Evolutionary conservation across 768 basidiomycete species (phyloP).

Genomic region (Boletus bicolor): DNA sequence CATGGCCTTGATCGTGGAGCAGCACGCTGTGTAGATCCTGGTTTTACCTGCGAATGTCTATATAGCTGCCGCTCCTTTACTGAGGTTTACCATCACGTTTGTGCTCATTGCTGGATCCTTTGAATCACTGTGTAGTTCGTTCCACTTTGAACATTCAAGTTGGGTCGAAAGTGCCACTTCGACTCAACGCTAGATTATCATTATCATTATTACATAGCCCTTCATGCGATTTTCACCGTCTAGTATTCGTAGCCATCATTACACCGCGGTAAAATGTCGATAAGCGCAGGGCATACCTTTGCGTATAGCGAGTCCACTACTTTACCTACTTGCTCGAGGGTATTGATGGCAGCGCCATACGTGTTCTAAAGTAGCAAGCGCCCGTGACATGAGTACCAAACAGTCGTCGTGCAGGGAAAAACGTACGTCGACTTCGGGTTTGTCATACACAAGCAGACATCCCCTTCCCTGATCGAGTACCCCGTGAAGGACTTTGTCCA

Average conservation of each 20-base stretch:
- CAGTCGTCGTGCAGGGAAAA: neutral
- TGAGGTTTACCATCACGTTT: neutral
- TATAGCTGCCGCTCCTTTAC: too few species aligned
- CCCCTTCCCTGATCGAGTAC: conserved; percentile 97
- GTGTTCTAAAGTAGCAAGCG: conserved; percentile 54
- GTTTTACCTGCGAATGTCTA: neutral
- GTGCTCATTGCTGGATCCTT: neutral
- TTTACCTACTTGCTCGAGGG: conserved; percentile 84
- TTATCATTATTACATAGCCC: neutral
- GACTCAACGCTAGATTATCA: neutral
- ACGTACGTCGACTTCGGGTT: conserved; percentile 80
- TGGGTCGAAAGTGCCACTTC: neutral
- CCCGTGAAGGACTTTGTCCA: conserved; percentile 91
- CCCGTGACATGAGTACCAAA: conserved; percentile 3
- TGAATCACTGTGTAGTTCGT: neutral
- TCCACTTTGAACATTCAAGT: neutral
- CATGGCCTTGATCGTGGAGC: neutral
- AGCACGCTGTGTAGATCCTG: neutral
- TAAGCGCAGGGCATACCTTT: conserved; percentile 46
- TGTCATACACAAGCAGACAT: conserved; percentile 87
- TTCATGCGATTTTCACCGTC: conserved; percentile 45
- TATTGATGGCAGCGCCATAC: conserved; percentile 86
- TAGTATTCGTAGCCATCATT: conserved; percentile 11
- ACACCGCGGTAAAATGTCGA: neutral
- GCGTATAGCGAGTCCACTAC: conserved; percentile 94